Evolutionary conservation across 1,284 basidiomycete species (phyloP), one percentile per base, ranked within the genome.

Genomic region (Omphalotus olearius): DNA sequence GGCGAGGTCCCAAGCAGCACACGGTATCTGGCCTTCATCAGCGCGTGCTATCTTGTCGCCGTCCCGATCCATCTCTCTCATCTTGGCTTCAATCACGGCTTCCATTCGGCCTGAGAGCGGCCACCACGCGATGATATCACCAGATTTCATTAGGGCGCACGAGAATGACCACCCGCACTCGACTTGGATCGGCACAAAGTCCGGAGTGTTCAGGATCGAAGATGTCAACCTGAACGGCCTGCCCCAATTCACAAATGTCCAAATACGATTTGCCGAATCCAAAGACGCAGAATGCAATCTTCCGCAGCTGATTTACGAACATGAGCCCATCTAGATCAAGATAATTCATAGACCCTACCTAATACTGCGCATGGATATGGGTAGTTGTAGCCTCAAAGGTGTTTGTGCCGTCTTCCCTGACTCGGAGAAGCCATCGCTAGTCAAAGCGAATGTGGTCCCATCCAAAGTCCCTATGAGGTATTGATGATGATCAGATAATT

Each of bases 91-190:
- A 28, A 81, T 64, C 4, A 57, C 56, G 6, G 67, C 56, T 17
- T 59, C 62, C 66, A 82, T 71, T 16, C 53, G 62, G 13, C 75
- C 76, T 3, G 64, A 63, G 57, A 78, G 77, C 1, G 90, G 90
- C 80, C 83, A 92, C 81, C 85, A 93, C 6, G 88, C 79, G 57
- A 85, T 78, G 30, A 91, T 80, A 33, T 82, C 75, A 1, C 91
- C 90, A 4, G 76, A 73, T 47, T 77, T 72, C 2, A 85, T 86
- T 55, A 95, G 79, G 30, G 82, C 73, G 2, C 83, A 77, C 6
- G 84, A 85, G 65, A 86, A 87, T 4, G 62, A 57, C 92, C 91
- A 93, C n/a, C 92, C 92, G 53, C 85, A 86, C 62, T 85, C 85
- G 26, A 91, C 73, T 64, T 93, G 91, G 1, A 78, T 62, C 5